phyloP scores from a whole-genome alignment of 2,329 filamentous ascomycete genomes.

The Fusarium ramigenum region DNA sequence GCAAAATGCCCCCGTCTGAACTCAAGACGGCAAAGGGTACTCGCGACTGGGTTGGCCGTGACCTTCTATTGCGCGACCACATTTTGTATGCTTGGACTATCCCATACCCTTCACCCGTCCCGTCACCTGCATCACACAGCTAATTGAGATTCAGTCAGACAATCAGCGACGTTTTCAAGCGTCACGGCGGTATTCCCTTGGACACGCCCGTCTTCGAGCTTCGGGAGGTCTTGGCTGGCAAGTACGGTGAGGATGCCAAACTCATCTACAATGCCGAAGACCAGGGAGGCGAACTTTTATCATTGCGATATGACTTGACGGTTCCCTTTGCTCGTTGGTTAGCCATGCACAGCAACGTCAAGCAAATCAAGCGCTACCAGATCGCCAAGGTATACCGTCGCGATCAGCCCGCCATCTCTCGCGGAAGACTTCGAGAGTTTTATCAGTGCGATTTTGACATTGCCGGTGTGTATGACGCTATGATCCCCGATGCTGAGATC shows the following conservation, averaged over 20 bases:
- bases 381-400: not conserved
- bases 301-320: not conserved
- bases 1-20: not conserved
- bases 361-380: not conserved
- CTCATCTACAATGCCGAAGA: not conserved
- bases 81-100: not conserved
- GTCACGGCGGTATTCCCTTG: not conserved
- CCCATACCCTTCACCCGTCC: rapidly evolving
- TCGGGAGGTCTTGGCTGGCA: not conserved
- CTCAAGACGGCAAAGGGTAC: not conserved
- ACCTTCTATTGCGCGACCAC: not conserved
- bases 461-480: not conserved
- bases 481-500: not conserved
- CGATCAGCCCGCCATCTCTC: not conserved
- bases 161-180: not conserved
- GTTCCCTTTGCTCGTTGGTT: not conserved
- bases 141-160: not conserved
- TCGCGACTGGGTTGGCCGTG: not conserved
- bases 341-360: not conserved
- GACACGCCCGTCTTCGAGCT: not conserved
- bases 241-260: not conserved
- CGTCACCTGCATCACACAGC: rapidly evolving
- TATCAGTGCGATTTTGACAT: not conserved
- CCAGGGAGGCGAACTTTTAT: not conserved
- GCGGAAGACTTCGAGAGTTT: not conserved